These are phyloP conservation scores for Thraustochytrium striatum DNA, from an alignment of 352 stramenopile genomes.

Conservation along the genomic window DNA sequence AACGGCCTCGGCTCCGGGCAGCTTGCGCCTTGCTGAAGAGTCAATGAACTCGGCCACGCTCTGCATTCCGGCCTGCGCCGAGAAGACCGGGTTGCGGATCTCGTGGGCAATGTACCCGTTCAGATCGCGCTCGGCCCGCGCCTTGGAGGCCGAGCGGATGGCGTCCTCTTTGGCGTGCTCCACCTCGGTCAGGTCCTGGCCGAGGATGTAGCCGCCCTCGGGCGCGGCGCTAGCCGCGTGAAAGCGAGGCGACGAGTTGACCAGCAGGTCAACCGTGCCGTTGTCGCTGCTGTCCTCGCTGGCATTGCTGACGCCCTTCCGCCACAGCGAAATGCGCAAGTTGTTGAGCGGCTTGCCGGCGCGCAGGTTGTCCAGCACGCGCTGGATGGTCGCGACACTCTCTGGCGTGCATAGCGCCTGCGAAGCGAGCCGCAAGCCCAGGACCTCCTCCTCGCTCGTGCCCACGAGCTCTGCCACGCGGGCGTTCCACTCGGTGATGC, in stretches of 20 bases:
- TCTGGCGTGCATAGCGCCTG: neutral
- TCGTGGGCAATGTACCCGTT: constrained; percentile 51
- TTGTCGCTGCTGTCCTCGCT: too few relatives aligned
- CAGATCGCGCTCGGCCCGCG: constrained; percentile 17
- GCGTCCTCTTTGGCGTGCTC: constrained; percentile 8
- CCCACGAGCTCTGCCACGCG: constrained; percentile 17
- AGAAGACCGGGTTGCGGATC: constrained; percentile 48
- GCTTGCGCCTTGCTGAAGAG: too few relatives aligned
- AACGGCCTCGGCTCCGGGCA: too few relatives aligned
- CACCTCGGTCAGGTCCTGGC: constrained; percentile 26
- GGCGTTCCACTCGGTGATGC: constrained; percentile 45
- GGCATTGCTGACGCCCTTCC: too few relatives aligned
- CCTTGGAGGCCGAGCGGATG: neutral
- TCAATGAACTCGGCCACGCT: constrained; percentile 9
- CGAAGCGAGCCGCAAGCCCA: neutral
- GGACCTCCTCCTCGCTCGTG: neutral
- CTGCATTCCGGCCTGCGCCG: constrained; percentile 17
- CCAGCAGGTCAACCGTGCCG: neutral
- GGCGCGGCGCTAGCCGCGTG: neutral
- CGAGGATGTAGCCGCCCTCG: constrained; percentile 6
- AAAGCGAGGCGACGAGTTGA: too few relatives aligned
- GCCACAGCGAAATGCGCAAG: neutral
- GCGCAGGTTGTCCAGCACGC: too few relatives aligned
- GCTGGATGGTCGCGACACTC: too few relatives aligned
- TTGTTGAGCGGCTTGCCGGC: too few relatives aligned